Percentiles rank a stretch among this genome's conserved stretches.
These are phyloP conservation scores for Xanthoconium purpureum DNA, from an alignment of 768 basidiomycete species.

Conservation along the genomic window DNA sequence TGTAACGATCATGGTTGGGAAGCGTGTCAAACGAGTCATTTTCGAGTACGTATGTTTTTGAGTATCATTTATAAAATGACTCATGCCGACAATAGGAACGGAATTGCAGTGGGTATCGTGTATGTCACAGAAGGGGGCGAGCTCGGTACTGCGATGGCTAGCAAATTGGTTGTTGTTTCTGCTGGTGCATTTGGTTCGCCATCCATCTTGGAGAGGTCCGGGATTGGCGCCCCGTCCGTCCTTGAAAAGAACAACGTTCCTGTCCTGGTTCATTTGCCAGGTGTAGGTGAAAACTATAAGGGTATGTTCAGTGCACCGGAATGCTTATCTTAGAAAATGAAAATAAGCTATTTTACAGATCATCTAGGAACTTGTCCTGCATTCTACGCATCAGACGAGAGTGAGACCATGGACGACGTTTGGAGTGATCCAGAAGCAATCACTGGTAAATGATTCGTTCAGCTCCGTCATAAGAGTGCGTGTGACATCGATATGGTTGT, in stretches of 20 bases:
- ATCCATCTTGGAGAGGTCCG: constrained; percentile 57
- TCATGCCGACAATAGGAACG: constrained; percentile 22
- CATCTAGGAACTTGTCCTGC: constrained; percentile 23
- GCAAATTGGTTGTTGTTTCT: constrained; percentile 46
- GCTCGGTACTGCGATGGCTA: constrained; percentile 24
- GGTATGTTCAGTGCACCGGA: constrained; percentile 29
- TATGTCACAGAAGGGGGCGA: constrained; percentile 27
- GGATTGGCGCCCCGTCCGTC: constrained; percentile 56
- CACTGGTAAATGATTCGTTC: constrained; percentile 33
- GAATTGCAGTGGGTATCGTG: constrained; percentile 38
- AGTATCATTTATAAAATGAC: not conserved
- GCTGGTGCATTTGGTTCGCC: constrained; percentile 57
- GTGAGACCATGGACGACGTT: constrained; percentile 48
- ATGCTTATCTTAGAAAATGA: not conserved
- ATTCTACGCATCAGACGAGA: constrained; percentile 43
- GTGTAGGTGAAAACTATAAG: constrained; percentile 70
- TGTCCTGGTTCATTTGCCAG: constrained; percentile 61
- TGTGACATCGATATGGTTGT: not conserved
- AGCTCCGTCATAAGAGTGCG: constrained; percentile 3
- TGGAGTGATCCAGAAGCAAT: constrained; percentile 37
- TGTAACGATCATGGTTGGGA: constrained; percentile 31
- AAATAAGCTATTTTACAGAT: constrained; percentile 17
- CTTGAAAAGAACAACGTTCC: constrained; percentile 46
- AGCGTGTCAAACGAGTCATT: constrained; percentile 6
- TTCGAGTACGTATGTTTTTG: not conserved